Percentiles rank a stretch among this genome's conserved stretches.
Evolutionary conservation across 169 alveolate species (phyloP).

Genomic region (Cryptosporidium canis): DNA sequence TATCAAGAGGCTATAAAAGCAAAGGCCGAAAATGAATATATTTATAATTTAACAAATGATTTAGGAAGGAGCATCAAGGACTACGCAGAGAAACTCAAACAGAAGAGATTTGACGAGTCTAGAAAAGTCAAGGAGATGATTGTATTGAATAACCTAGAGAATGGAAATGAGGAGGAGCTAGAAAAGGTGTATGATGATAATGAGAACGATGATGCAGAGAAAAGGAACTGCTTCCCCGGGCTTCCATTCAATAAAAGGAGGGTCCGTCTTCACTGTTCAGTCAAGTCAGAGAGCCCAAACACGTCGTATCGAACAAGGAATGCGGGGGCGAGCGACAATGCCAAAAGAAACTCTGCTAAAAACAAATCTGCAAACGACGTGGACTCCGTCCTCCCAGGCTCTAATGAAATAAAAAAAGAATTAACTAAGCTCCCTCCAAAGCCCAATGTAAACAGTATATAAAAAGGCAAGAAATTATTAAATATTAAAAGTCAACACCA

Average conservation of each 20-base stretch:
- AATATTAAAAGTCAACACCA: background rate
- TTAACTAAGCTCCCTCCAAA: slow-evolving; percentile 37
- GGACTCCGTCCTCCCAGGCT: slow-evolving; percentile 13
- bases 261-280: slow-evolving; percentile 22
- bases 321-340: no score
- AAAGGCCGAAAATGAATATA: slow-evolving; percentile 41
- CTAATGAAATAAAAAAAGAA: background rate
- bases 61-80: slow-evolving; percentile 29
- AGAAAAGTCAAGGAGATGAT: slow-evolving; percentile 26
- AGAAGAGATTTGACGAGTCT: slow-evolving; percentile 21
- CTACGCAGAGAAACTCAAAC: slow-evolving; percentile 25
- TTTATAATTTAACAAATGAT: slow-evolving; percentile 9
- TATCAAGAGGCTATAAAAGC: slow-evolving; percentile 49
- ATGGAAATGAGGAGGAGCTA: background rate
- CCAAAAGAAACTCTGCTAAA: background rate
- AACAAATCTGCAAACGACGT: background rate
- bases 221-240: background rate
- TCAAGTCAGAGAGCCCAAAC: slow-evolving; percentile 6
- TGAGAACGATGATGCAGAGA: background rate
- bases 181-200: slow-evolving; percentile 15
- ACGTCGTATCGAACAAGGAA: background rate
- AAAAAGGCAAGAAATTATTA: background rate
- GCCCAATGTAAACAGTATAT: background rate
- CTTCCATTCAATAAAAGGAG: slow-evolving; percentile 18
- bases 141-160: slow-evolving; percentile 14